Base-by-base conservation (phyloP, 768 basidiomycete species). In the Mycena chlorophos region DNA sequence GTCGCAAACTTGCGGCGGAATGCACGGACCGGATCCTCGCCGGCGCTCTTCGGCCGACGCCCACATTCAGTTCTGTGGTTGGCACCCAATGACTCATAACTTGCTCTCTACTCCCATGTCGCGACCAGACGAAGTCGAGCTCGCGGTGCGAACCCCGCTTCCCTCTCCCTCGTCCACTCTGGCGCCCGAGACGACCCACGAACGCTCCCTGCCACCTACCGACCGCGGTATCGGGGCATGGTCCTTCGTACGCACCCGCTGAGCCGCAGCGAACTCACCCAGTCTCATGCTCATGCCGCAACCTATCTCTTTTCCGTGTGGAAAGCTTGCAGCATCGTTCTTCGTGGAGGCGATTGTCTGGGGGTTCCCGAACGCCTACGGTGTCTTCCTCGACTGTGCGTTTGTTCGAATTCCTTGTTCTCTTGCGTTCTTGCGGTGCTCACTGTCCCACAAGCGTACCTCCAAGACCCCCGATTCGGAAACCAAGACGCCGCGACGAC, bases 351-450 rank as follows among this genome's bases (percentile, higher is more conserved):
- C 57, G 3, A 57, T 70, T 22, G 66, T 71, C 0, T 72, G 71
- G 71, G 68, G 65, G 0, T 68, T 70, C 34, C 68, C 70, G 1
- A 60, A 46, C 38, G 58, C 69, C 4, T 70, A 61, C 46, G 69
- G 69, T 26, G 58, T 71, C 8, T 68, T 72, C 29, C 58, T 72
- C 0, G 58, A 68, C 48, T 55, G 66, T 67, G 26, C 31, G 26
- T 46, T 26, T 5, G 12, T 5, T 46, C 26, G 12, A 51, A 30
- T 50, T 40, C 8, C 37, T 42, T 4, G 5, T n/a, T 28, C 40
- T 5, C 3, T 26, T 3, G 20, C 19, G n/a, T n/a, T n/a, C 5
- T 4, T 39, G 3, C 8, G 16, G 14, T 23, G 23, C 30, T 26
- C 49, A 30, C 22, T 46, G n/a, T 47, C 25, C 5, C 40, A 43